Evolutionary conservation across 2,329 filamentous ascomycete genomes (phyloP).

Genomic region (Aspergillus ochraceoroseus): DNA sequence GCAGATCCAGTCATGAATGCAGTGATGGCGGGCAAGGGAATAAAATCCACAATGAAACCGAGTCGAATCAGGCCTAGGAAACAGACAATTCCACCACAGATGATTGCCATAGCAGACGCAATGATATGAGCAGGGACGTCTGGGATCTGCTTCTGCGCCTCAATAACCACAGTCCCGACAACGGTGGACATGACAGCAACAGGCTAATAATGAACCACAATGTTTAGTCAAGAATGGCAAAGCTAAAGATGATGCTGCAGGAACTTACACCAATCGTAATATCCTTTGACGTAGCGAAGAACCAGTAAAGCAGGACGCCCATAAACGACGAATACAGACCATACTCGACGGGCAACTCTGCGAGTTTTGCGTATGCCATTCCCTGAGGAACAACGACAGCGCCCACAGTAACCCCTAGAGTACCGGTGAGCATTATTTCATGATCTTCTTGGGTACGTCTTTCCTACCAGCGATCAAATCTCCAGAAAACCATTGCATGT

Average conservation of each 20-base stretch:
- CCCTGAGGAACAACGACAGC: conserved; percentile 88
- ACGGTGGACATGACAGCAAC: conserved; percentile 94
- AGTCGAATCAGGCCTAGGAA: conserved; percentile 72
- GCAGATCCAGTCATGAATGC: conserved; percentile 97
- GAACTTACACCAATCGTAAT: conserved; percentile 84
- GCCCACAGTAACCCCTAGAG: conserved; percentile 62
- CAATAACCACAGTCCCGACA: conserved; percentile 71
- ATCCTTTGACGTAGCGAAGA: conserved; percentile 96
- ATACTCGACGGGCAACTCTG: conserved; percentile 72
- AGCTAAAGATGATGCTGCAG: background rate
- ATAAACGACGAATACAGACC: conserved; percentile 95
- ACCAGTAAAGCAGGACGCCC: conserved; percentile 92
- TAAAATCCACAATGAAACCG: conserved; percentile 90
- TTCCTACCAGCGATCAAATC: conserved; percentile 75
- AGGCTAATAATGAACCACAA: conserved; percentile 51
- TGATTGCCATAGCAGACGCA: conserved; percentile 71
- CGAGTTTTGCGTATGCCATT: conserved; percentile 89
- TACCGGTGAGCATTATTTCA: background rate
- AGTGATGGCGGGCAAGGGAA: conserved; percentile 81
- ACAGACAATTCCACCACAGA: conserved; percentile 71
- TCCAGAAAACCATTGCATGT: conserved; percentile 79
- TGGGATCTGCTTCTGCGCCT: conserved; percentile 55
- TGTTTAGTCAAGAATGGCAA: background rate
- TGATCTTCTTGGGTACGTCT: no score
- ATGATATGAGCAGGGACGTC: conserved; percentile 58